phyloP scores from a whole-genome alignment of 495 filamentous ascomycete species.

The Pyrenula aspistea region DNA sequence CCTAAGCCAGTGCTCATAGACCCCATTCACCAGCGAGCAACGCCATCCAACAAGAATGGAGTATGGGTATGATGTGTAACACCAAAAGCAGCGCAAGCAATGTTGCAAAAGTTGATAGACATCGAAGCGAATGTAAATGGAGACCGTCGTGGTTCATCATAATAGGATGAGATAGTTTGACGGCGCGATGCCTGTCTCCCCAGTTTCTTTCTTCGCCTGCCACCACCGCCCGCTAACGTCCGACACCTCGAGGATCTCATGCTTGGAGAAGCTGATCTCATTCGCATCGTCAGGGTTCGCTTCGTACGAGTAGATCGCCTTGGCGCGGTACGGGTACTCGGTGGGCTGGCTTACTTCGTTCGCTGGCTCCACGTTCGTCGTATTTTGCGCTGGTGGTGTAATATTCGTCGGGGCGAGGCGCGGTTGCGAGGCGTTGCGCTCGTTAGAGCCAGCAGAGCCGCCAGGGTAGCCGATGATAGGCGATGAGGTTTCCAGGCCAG shows the following conservation, averaged over 20 bases:
- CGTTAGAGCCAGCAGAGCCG: constrained; percentile 43
- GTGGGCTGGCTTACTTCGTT: constrained; percentile 67
- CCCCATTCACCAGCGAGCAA: too few species aligned
- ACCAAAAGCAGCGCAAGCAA: too few species aligned
- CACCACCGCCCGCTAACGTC: constrained; percentile 98
- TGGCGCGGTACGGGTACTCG: constrained; percentile 93
- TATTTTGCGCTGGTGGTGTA: constrained; percentile 19
- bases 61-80: too few species aligned
- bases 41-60: too few species aligned
- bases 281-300: constrained; percentile 97
- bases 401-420: constrained; percentile 33
- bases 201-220: constrained; percentile 91
- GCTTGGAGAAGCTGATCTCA: constrained; percentile 93
- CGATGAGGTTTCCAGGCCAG: constrained; percentile 91
- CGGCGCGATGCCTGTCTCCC: constrained; percentile 93
- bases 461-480: constrained; percentile 73
- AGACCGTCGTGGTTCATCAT: too few species aligned
- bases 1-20: too few species aligned
- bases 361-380: constrained; percentile 22
- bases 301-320: constrained; percentile 98
- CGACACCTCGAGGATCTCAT: constrained; percentile 92
- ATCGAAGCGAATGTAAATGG: too few species aligned
- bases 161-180: constrained; percentile 97
- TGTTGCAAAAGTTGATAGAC: too few species aligned
- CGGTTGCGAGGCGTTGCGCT: constrained; percentile 43